Evolutionary conservation across 1,139 yeast species (phyloP), one percentile per base, ranked within the genome.

Genomic region (Spathaspora sp.): DNA sequence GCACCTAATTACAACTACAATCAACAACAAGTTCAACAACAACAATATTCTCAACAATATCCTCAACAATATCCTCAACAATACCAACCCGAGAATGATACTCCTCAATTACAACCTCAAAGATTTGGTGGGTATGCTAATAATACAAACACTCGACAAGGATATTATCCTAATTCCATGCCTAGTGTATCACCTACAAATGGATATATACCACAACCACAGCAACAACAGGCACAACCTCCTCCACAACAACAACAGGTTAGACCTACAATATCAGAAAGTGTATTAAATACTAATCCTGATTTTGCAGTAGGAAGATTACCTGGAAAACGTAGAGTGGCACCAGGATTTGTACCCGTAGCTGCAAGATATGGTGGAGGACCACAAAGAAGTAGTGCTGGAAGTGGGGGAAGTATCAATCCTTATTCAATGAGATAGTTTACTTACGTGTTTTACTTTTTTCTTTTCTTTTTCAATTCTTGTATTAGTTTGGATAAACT

Each of bases 1-100:
- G 89, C 84, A 7, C 74, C 81, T n/a, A 86, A 86, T 58, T 87
- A 89, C 13, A 68, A 68, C 39, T 84, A 82, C 55, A 67, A 54
- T 39, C 45, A 45, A 16, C 40, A 39, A 20, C 7, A 18, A n/a
- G n/a, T n/a, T n/a, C n/a, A n/a, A n/a, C n/a, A n/a, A n/a, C n/a
- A n/a, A n/a, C n/a, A n/a, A n/a, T n/a, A n/a, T n/a, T n/a, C n/a
- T 16, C 26, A 24, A 37, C 38, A 7, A 34, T 5, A 11, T 6
- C 38, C 38, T 15, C 23, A 39, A 27, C 56, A 47, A 38, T 47
- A 49, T 33, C 43, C 51, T 5, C 56, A 49, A 29, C 23, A 37
- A 2, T 37, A n/a, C 26, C 39, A 37, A 37, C 25, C 39, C 5
- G 39, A 37, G 6, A 7, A n/a, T 5, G 16, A n/a, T 6, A 20